Conservation (phyloP, 2,329 filamentous ascomycete species). For the Thielaviopsis cerberus region DNA sequence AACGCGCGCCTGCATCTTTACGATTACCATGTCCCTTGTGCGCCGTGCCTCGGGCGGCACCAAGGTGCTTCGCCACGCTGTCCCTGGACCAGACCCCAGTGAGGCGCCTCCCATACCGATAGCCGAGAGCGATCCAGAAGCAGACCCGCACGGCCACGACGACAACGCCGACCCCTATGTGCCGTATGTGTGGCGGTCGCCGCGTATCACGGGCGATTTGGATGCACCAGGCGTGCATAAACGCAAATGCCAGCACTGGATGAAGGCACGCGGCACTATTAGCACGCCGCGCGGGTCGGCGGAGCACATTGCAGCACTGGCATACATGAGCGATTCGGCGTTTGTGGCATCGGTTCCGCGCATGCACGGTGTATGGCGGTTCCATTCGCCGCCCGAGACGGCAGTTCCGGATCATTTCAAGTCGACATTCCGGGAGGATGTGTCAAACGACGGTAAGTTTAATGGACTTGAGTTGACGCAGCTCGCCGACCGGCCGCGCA, state of each 20-base stretch:
- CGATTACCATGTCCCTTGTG: slow-evolving; percentile 80
- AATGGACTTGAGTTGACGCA: slow-evolving; percentile 26
- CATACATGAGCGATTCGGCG: slow-evolving; percentile 82
- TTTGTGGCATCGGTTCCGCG: slow-evolving; percentile 80
- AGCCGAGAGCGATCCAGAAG: slow-evolving; percentile 23
- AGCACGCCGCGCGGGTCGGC: slow-evolving; percentile 53
- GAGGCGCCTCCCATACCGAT: slow-evolving; percentile 20
- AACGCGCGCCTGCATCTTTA: slow-evolving; percentile 80
- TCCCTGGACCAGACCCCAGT: slow-evolving; percentile 33
- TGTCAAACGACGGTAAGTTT: slow-evolving; percentile 16
- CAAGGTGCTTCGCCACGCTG: slow-evolving; percentile 44
- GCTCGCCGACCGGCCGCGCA: slow-evolving; percentile 31
- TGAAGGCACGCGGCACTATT: slow-evolving; percentile 56
- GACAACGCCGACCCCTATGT: slow-evolving; percentile 27
- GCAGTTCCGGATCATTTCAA: slow-evolving; percentile 7
- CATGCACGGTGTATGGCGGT: slow-evolving; percentile 64
- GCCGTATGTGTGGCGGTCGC: slow-evolving; percentile 29
- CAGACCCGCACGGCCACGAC: slow-evolving; percentile 23
- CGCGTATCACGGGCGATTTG: slow-evolving; percentile 22
- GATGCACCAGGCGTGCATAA: slow-evolving; percentile 35
- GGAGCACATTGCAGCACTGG: slow-evolving; percentile 71
- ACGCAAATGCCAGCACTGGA: slow-evolving; percentile 55
- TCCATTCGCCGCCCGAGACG: slow-evolving; percentile 33
- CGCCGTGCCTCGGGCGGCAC: slow-evolving; percentile 38
- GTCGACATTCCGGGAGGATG: slow-evolving; percentile 4